These are phyloP conservation scores for Leccinum uliginosum DNA, from an alignment of 768 basidiomycete genomes.

Conservation along the genomic window DNA sequence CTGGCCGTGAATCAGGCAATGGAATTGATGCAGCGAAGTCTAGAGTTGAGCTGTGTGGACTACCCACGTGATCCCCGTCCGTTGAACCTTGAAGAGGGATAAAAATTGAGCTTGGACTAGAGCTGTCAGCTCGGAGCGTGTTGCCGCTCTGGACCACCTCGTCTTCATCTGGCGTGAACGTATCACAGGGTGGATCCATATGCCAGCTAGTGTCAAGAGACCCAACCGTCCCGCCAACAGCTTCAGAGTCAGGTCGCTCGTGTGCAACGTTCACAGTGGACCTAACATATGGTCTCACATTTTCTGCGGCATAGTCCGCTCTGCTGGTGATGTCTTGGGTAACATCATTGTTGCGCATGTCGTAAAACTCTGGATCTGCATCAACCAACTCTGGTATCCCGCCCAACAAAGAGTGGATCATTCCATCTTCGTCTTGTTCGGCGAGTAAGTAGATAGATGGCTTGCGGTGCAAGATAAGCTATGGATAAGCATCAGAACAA, in stretches of 20 bases:
- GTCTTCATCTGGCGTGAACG: background rate
- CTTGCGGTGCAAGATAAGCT: constrained; percentile 77
- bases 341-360: background rate
- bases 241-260: background rate
- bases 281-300: background rate
- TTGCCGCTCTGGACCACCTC: background rate
- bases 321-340: background rate
- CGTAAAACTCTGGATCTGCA: constrained; percentile 3
- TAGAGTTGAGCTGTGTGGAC: background rate
- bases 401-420: constrained; percentile 73
- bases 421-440: constrained; percentile 72
- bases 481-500: constrained; percentile 4
- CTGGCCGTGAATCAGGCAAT: constrained; percentile 18
- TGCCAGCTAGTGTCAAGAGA: background rate
- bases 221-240: background rate
- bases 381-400: constrained; percentile 51
- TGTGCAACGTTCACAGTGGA: background rate
- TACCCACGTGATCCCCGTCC: background rate
- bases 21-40: constrained; percentile 16
- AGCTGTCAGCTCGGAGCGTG: background rate
- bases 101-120: background rate
- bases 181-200: background rate
- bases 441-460: constrained; percentile 57
- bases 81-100: background rate
- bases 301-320: background rate